These are phyloP conservation scores for Datura wrightii DNA, from an alignment of 257 asterid species.

Conservation along the genomic window DNA sequence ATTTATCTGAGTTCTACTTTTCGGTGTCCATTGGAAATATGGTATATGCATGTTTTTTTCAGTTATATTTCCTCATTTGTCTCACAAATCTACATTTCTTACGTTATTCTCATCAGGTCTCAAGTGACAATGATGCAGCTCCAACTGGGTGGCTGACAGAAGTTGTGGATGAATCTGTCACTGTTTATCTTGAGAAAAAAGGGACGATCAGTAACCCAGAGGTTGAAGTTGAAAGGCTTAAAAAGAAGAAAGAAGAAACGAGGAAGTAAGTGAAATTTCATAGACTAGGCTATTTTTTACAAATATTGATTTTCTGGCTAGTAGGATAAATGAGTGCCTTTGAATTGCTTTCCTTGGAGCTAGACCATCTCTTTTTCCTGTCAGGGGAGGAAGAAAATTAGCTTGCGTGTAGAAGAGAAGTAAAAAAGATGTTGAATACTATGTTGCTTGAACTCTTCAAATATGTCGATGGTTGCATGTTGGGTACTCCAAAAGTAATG, in stretches of 20 bases:
- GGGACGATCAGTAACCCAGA: constrained; percentile 57
- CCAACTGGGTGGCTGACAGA: constrained; percentile 75
- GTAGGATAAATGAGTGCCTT: not conserved
- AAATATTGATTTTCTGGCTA: not conserved
- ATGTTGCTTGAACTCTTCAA: not conserved
- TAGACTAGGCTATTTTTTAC: not conserved
- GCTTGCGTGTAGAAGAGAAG: not conserved
- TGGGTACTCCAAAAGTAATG: not conserved
- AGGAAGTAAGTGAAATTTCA: constrained; percentile 58
- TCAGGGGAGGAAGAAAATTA: not conserved
- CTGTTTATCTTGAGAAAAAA: constrained; percentile 61
- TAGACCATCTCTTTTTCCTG: not conserved
- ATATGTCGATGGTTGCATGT: not conserved
- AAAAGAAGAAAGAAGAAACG: constrained; percentile 77
- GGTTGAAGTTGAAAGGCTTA: constrained; percentile 81
- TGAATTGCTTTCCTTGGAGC: not conserved
- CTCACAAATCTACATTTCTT: not conserved
- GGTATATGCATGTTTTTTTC: constrained; percentile 1
- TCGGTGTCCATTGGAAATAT: not conserved
- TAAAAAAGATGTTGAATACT: not conserved
- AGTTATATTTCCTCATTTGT: not conserved
- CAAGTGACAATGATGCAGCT: constrained; percentile 59
- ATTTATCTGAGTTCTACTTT: not conserved
- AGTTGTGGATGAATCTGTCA: constrained; percentile 66
- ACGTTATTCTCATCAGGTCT: constrained; percentile 51